Base-by-base conservation (phyloP, 2,329 filamentous ascomycete species). In the Endoconidiophora laricicola region DNA sequence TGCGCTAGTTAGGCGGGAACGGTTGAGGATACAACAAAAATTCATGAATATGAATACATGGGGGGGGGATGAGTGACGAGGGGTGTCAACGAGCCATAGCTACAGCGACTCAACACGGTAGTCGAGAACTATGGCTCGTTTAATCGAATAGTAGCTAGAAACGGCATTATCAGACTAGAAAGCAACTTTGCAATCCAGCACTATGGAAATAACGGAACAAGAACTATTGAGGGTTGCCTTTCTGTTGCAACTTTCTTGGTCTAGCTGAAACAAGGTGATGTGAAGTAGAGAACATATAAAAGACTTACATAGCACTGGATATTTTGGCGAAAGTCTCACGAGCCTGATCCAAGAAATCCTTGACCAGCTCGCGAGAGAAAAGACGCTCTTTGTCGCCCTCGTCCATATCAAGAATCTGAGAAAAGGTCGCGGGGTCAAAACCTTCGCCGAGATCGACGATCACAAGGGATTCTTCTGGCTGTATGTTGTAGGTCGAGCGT, bases 341-440 rank as follows among this genome's bases (percentile, higher is more conserved):
- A 37, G 87, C 90, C 68, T 98, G 91, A 16, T 86, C 80, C 58
- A 96, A 94, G 70, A 94, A 98, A 54, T 86, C 86, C 61, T 79
- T 82, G 45, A 96, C 88, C 57, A 98, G 88, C 54, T 83, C 81
- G 59, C 73, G 77, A 67, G 84, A 93, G 71, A 96, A 96, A 45
- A 94, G 86, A 58, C 80, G 75, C 56, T 90, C 83, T 9, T 80
- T 77, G 57, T 85, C 82, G 56, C 85, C 83, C 56, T 96, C 91
- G 64, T 98, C 91, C 90, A 98, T 95, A 66, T 96, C 91, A 55
- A 96, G 77, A 63, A 98, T 96, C 70, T 96, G 91, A 59, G 81
- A 79, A 60, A 98, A 98, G 51, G 87, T 94, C 50, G 66, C 63
- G 54, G 71, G 68, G 64, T 96, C 90, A 65, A 98, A 80, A 57